phyloP scores from a whole-genome alignment of 2,329 filamentous ascomycete genomes.

The Fusarium palustre region DNA sequence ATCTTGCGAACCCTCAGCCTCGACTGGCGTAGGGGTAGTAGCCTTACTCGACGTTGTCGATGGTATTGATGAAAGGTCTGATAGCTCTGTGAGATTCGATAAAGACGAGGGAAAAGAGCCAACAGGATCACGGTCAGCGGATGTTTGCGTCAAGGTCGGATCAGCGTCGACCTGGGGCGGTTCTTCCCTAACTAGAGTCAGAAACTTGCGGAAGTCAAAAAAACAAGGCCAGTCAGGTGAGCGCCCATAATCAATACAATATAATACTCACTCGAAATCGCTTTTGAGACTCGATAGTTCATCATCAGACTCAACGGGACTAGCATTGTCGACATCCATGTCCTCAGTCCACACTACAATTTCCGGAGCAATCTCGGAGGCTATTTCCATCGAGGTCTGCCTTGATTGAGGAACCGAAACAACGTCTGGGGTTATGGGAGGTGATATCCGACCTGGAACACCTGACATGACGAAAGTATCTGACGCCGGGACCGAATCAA shows the following conservation, averaged over 20 bases:
- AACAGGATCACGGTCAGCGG: conserved; percentile 41
- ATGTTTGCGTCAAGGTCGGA: conserved; percentile 25
- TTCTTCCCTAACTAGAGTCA: conserved; percentile 40
- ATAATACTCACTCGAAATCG: conserved; percentile 47
- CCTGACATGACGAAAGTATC: conserved; percentile 39
- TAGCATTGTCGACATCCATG: conserved; percentile 49
- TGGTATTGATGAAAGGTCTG: conserved; percentile 66
- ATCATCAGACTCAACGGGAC: conserved; percentile 41
- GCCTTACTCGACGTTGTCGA: conserved; percentile 71
- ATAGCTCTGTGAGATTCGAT: conserved; percentile 65
- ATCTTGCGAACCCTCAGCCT: conserved; percentile 50
- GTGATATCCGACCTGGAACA: conserved; percentile 48
- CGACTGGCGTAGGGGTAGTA: conserved; percentile 71
- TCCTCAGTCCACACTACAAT: conserved; percentile 60
- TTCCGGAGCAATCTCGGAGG: conserved; percentile 55
- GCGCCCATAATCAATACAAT: neutral
- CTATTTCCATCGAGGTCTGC: conserved; percentile 50
- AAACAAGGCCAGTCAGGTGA: conserved; percentile 3
- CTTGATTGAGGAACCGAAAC: conserved; percentile 48
- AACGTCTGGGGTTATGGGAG: conserved; percentile 44
- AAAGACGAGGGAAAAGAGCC: conserved; percentile 66
- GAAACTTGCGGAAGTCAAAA: conserved; percentile 6
- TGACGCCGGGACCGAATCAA: conserved; percentile 47
- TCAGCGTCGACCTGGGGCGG: conserved; percentile 36
- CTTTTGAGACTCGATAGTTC: conserved; percentile 39